Evolutionary conservation across 805 yeast species (phyloP), one percentile per base, ranked within the genome.

Genomic region (Hanseniaspora thailandica): DNA sequence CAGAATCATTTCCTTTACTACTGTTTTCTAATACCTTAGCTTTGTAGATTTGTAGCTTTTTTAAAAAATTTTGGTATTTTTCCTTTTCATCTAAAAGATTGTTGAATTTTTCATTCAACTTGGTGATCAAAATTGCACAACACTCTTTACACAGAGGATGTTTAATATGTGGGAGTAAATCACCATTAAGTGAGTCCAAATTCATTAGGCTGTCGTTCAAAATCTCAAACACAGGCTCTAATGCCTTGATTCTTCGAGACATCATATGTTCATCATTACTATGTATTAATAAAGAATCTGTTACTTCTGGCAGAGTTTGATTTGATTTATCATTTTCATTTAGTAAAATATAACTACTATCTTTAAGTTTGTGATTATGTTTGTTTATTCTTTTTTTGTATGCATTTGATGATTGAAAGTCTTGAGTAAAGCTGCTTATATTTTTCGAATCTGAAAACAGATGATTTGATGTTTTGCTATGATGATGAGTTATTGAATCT

Each of bases 91-190:
- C 75, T 19, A 83, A 77, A 5, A 82, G 76, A 53, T 79, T 84
- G 56, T 84, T 90, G 63, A 84, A 84, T 59, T 81, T 81, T 12
- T 70, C 64, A 60, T 81, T 82, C 64, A 87, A 72, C 54, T 81
- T 81, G 9, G 77, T 80, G 10, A 84, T 70, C 25, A 90, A 66
- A 20, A 74, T 64, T 41, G 75, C 78, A 6, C 93, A 84, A 65
- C 98, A 93, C 43, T 89, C 97, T 23, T 74, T 74, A 60, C 97
- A 90, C 15, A 93, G 78, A 0, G 98, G 98, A 61, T 80, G 81
- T 57, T 86, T 94, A 15, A 90, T 74, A 56, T 82, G 87, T 49
- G 82, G 81, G 56, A 84, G 82, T 5, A 76, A 71, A 9, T 50
- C 30, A 12, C 40, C 54, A 17, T 41, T 31, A 9, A 43, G n/a